Conservation (phyloP, 2,329 filamentous ascomycete genomes). For the Ascocoryne sarcoides region DNA sequence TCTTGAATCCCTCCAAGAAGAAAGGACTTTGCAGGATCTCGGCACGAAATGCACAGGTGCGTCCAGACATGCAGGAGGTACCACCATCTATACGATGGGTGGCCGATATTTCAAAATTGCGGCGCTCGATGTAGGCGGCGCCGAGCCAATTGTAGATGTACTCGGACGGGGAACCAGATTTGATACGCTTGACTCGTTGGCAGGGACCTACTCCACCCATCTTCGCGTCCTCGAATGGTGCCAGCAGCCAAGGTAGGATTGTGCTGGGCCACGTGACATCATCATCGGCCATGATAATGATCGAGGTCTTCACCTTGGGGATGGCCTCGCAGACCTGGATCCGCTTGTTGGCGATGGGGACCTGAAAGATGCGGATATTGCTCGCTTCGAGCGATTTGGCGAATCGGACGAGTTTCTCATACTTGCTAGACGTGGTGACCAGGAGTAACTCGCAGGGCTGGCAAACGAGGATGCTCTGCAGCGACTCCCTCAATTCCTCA, state of each 20-base stretch:
- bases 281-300: conserved; percentile 91
- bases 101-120: conserved; percentile 94
- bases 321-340: conserved; percentile 89
- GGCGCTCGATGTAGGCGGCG: conserved; percentile 82
- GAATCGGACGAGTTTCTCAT: conserved; percentile 58
- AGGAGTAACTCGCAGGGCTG: conserved; percentile 67
- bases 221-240: conserved; percentile 74
- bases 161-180: conserved; percentile 47
- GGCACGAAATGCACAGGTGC: conserved; percentile 85
- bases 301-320: conserved; percentile 70
- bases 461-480: conserved; percentile 67
- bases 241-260: conserved; percentile 83
- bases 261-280: conserved; percentile 88
- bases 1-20: conserved; percentile 83
- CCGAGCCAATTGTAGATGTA: conserved; percentile 82
- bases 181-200: conserved; percentile 67
- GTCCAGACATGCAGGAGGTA: conserved; percentile 92
- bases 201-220: conserved; percentile 91
- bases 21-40: conserved; percentile 77
- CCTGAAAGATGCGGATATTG: conserved; percentile 65
- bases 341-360: conserved; percentile 87
- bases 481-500: conserved; percentile 71
- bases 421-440: conserved; percentile 78
- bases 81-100: conserved; percentile 93
- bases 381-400: conserved; percentile 49